Conservation (phyloP, 2,329 filamentous ascomycete genomes). For the Cercospora sp. region DNA sequence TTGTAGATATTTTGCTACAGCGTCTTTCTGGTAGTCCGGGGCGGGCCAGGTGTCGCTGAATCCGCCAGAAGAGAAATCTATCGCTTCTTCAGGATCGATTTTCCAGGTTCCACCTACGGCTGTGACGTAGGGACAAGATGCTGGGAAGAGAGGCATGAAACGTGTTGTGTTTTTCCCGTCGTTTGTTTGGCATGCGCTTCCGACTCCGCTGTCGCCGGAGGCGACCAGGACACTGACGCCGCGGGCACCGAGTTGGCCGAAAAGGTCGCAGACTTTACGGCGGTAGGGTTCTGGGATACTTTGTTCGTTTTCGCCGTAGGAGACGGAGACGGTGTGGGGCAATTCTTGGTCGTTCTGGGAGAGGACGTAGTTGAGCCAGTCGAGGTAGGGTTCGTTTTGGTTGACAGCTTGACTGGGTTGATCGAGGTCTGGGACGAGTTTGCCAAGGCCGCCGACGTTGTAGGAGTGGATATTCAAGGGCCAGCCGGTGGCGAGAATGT, state of each 20-base stretch:
- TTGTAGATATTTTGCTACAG: constrained; percentile 43
- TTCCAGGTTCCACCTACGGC: constrained; percentile 46
- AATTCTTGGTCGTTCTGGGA: constrained; percentile 55
- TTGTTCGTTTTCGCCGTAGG: constrained; percentile 67
- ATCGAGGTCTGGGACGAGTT: constrained; percentile 51
- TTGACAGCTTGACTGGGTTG: constrained; percentile 44
- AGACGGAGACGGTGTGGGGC: constrained; percentile 63
- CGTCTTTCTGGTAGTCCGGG: constrained; percentile 47
- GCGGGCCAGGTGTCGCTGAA: constrained; percentile 49
- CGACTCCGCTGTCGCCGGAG: constrained; percentile 63
- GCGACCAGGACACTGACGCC: constrained; percentile 63
- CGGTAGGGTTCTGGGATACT: constrained; percentile 61
- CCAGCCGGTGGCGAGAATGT: constrained; percentile 57
- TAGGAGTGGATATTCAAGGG: constrained; percentile 60
- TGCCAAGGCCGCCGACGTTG: constrained; percentile 55
- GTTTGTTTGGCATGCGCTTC: constrained; percentile 49
- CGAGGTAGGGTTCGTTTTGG: constrained; percentile 66
- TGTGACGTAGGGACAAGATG: constrained; percentile 51
- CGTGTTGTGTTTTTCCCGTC: constrained; percentile 47
- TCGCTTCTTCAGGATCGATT: constrained; percentile 44
- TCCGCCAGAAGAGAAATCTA: constrained; percentile 45
- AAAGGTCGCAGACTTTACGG: constrained; percentile 61
- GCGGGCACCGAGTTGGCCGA: constrained; percentile 64
- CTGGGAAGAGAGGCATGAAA: constrained; percentile 50
- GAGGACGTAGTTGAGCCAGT: constrained; percentile 60